A percentile compares a stretch with the other conserved stretches of the same genome.
These are phyloP conservation scores for Ustilago crameri DNA, from an alignment of 1,284 basidiomycete species.

Conservation along the genomic window DNA sequence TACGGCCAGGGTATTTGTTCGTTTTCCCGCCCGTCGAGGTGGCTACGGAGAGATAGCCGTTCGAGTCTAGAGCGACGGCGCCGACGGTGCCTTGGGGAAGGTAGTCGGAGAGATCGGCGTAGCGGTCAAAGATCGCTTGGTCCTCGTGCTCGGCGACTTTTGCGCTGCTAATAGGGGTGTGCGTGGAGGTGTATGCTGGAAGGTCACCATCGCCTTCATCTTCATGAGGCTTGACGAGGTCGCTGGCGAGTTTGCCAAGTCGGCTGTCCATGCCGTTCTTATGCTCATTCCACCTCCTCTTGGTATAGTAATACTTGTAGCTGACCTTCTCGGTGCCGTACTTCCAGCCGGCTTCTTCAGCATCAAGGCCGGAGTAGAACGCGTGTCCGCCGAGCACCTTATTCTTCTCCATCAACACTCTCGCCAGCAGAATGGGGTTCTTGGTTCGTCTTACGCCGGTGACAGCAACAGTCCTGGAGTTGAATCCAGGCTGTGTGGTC, in stretches of 20 bases:
- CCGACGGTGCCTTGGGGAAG: constrained; percentile 82
- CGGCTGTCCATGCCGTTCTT: constrained; percentile 16
- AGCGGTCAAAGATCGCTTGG: constrained; percentile 22
- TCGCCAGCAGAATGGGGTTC: constrained; percentile 79
- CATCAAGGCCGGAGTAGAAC: constrained; percentile 76
- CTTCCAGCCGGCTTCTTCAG: constrained; percentile 73
- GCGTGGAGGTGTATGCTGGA: constrained; percentile 10
- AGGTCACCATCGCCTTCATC: neutral
- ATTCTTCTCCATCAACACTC: constrained; percentile 77
- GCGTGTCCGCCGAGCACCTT: constrained; percentile 73
- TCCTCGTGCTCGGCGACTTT: constrained; percentile 6
- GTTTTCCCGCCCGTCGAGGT: constrained; percentile 84
- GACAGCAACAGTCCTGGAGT: constrained; percentile 72
- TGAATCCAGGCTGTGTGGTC: constrained; percentile 60
- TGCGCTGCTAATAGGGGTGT: neutral
- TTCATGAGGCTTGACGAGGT: neutral
- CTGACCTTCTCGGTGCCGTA: constrained; percentile 25
- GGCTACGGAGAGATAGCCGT: constrained; percentile 77
- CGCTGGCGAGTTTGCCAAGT: neutral
- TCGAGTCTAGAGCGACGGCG: constrained; percentile 79
- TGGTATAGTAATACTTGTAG: constrained; percentile 38
- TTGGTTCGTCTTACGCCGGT: constrained; percentile 76
- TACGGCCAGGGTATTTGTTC: constrained; percentile 81
- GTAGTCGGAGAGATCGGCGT: constrained; percentile 71
- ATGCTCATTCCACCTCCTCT: constrained; percentile 44